Evolutionary conservation across 129 eudicot species (phyloP).

Genomic region (Centaurea solstitialis): DNA sequence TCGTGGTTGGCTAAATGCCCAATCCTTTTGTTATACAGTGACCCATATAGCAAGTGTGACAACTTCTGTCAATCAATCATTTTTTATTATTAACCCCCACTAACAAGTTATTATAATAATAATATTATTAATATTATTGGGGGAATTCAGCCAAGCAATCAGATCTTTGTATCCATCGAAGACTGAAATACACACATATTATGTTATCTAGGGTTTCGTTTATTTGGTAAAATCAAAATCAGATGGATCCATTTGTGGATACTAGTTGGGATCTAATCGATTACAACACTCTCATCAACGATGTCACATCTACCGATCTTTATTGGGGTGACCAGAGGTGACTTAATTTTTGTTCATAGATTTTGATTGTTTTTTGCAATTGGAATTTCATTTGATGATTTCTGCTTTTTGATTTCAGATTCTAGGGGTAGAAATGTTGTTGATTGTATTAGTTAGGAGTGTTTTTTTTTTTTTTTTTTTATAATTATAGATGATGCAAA

Average conservation of each 20-base stretch:
- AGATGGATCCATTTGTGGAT: slow-evolving; percentile 52
- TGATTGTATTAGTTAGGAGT: not conserved
- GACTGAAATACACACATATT: not conserved
- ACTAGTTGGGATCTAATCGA: slow-evolving; percentile 56
- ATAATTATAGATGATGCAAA: not conserved
- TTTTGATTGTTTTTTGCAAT: not conserved
- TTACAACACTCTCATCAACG: slow-evolving; percentile 51
- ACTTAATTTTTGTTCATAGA: not conserved
- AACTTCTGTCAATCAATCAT: slow-evolving; percentile 20
- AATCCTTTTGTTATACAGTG: slow-evolving; percentile 20
- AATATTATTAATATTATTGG: not conserved
- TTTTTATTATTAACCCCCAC: not conserved
- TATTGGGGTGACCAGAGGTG: slow-evolving; percentile 55
- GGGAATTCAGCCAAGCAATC: slow-evolving; percentile 6
- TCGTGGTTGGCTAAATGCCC: not conserved
- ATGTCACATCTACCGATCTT: slow-evolving; percentile 50
- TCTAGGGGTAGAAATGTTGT: slow-evolving; percentile 26
- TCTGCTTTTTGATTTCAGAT: not conserved
- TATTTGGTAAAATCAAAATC: not conserved
- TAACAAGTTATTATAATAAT: not conserved
- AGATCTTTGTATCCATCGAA: slow-evolving; percentile 20
- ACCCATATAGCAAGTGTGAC: slow-evolving; percentile 18
- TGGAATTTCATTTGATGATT: not conserved
- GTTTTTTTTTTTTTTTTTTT: too few relatives aligned
- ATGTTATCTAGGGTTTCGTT: slow-evolving; percentile 36